Evolutionary conservation across 345 rosid species (phyloP).

Genomic region (Heritiera littoralis): DNA sequence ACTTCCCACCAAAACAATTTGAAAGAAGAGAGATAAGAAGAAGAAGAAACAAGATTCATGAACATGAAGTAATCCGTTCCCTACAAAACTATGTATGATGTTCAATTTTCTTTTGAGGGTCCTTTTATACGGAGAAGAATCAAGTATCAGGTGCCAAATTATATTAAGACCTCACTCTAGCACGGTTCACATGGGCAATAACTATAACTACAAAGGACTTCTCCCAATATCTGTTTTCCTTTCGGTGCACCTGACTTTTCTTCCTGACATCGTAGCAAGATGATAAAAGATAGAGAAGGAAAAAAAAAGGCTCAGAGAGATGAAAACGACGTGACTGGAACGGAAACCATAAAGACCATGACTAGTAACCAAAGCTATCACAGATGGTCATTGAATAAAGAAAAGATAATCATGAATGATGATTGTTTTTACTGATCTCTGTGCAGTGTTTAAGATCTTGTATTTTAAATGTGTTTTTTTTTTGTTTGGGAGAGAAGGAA

Average conservation of each 20-base stretch:
- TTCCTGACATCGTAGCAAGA: slow-evolving; percentile 36
- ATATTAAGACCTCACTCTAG: not conserved
- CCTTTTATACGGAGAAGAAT: slow-evolving; percentile 1
- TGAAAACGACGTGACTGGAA: slow-evolving; percentile 60
- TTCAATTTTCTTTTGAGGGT: not conserved
- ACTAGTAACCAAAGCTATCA: slow-evolving; percentile 32
- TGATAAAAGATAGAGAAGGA: slow-evolving; percentile 29
- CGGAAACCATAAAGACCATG: slow-evolving; percentile 43
- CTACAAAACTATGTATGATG: not conserved
- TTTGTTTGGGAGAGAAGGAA: not conserved
- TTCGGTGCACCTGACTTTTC: slow-evolving; percentile 42
- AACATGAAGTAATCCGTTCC: not conserved
- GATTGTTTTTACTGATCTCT: slow-evolving; percentile 27
- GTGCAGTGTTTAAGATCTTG: slow-evolving; percentile 27
- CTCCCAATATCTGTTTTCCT: slow-evolving; percentile 19
- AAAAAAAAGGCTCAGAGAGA: slow-evolving; percentile 13
- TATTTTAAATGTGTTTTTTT: not conserved
- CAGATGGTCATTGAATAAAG: slow-evolving; percentile 41
- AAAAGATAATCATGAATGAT: slow-evolving; percentile 25
- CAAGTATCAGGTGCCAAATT: not conserved
- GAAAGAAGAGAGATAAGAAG: slow-evolving; percentile 38
- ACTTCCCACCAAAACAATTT: not conserved
- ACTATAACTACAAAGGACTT: slow-evolving; percentile 31
- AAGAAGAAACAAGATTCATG: slow-evolving; percentile 18
- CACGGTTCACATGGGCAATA: slow-evolving; percentile 36